Evolutionary conservation across 192 early-diverging fungal genomes (phyloP), one percentile per base, ranked within the genome.

Genomic region (Rhizophagus clarus): DNA sequence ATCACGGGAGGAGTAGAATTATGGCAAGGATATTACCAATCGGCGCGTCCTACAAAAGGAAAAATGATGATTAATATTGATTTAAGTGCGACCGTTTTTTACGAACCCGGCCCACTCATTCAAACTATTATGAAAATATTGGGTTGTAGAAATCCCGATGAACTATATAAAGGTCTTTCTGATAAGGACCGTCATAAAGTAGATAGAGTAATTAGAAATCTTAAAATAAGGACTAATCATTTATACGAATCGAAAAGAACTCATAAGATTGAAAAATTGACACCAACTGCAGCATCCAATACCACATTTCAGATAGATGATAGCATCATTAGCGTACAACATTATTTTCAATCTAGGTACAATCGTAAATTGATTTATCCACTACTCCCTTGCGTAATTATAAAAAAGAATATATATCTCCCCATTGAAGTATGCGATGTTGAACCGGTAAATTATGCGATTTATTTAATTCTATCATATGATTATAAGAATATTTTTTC

Each of bases 391-490:
- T 92, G 92, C 32, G 87, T 95, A 26, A 90, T 94, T 24, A 93
- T 95, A 37, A 84, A 88, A 28, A 90, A 90, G 66, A 88, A 90
- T 64, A 80, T 88, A 20, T 89, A 90, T 71, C 83, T 99, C 47
- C 97, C 97, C 45, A 92, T 99, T 87, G 97, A 99, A 86, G 88
- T 97, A 47, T 97, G 96, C 85, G 88, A 90, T 40, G 88, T 99
- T 45, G 83, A 92, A 31, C 72, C 79, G 72, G 82, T 80, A 76
- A 40, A 32, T 51, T 17, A 24, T 26, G 14, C 14, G 15, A 74
- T 31, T 45, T 12, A 49, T 29, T 26, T 6, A 5, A 3, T 3
- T 2, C 1, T 32, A 69, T n/a, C 26, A n/a, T 24, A 12, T 32
- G 24, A 9, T n/a, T 28, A 74, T 56, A 28, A 40, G 8, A 40